phyloP scores from a whole-genome alignment of 1,139 yeast species.

The Pichia sp. region DNA sequence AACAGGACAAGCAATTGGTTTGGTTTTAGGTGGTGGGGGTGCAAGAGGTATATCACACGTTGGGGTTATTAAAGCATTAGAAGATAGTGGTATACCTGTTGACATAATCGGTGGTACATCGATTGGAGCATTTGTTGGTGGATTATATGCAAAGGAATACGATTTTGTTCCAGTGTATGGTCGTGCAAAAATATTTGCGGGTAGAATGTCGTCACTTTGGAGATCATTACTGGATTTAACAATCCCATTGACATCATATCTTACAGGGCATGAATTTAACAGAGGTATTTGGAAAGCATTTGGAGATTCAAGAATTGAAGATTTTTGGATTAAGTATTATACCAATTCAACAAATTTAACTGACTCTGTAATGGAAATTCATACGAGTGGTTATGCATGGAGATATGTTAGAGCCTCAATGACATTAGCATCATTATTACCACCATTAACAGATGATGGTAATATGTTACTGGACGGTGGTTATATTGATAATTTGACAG shows the following conservation, averaged over 20 bases:
- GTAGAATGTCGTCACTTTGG: conserved; percentile 81
- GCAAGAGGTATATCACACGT: conserved; percentile 92
- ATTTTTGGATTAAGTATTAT: conserved; percentile 86
- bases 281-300: conserved; percentile 94
- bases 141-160: conserved; percentile 86
- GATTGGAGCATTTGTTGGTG: conserved; percentile 94
- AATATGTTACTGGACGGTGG: conserved; percentile 95
- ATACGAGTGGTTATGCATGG: conserved; percentile 91
- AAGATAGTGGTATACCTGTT: conserved; percentile 87
- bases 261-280: conserved; percentile 95
- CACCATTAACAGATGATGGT: conserved; percentile 85
- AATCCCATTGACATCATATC: conserved; percentile 88
- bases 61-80: conserved; percentile 89
- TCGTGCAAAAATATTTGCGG: conserved; percentile 78
- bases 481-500: conserved; percentile 89
- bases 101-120: conserved; percentile 96
- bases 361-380: conserved; percentile 91
- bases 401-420: conserved; percentile 90
- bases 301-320: conserved; percentile 90
- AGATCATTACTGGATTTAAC: conserved; percentile 77
- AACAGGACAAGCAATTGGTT: conserved; percentile 89
- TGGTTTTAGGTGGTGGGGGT: conserved; percentile 96
- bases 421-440: conserved; percentile 91
- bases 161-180: conserved; percentile 89
- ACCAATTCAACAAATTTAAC: conserved; percentile 96